Evolutionary conservation across 2,329 filamentous ascomycete species (phyloP).

Genomic region (Trichoderma guizhouense): DNA sequence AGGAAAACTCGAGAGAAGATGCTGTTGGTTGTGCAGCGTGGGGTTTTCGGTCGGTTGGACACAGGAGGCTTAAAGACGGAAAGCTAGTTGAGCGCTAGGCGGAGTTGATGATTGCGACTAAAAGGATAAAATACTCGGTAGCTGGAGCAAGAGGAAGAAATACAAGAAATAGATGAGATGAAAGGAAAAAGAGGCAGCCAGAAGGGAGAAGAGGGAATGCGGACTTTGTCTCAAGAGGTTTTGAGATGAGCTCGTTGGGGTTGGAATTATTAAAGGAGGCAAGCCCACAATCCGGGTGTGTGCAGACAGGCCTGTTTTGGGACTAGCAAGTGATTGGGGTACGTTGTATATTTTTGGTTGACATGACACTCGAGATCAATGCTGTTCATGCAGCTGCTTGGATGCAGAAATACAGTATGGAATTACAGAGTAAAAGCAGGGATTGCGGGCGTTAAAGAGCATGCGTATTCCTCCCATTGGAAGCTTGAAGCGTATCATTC

Average conservation of each 20-base stretch:
- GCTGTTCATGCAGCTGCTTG: neutral
- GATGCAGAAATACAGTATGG: neutral
- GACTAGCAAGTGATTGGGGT: neutral
- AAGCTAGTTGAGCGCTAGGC: neutral
- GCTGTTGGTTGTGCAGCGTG: neutral
- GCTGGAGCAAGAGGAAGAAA: neutral
- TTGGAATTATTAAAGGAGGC: slow-evolving; percentile 13
- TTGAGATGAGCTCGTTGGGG: neutral
- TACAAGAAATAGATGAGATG: neutral
- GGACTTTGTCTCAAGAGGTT: neutral
- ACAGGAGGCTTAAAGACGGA: neutral
- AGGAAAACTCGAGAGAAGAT: neutral
- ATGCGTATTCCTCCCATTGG: neutral
- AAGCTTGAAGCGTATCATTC: neutral
- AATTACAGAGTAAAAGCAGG: neutral
- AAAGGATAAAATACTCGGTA: neutral
- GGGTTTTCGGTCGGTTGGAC: neutral
- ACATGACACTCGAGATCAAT: neutral
- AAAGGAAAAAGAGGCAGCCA: neutral
- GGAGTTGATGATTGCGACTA: neutral
- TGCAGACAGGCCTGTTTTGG: slow-evolving; percentile 8
- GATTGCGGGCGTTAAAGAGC: neutral
- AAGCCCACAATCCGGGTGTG: slow-evolving; percentile 1
- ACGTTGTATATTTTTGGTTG: neutral
- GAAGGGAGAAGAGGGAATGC: neutral